Percentiles rank a stretch among this genome's conserved stretches.
Conservation (phyloP, 1,139 yeast species). For the Arxiozyma heterogenica region DNA sequence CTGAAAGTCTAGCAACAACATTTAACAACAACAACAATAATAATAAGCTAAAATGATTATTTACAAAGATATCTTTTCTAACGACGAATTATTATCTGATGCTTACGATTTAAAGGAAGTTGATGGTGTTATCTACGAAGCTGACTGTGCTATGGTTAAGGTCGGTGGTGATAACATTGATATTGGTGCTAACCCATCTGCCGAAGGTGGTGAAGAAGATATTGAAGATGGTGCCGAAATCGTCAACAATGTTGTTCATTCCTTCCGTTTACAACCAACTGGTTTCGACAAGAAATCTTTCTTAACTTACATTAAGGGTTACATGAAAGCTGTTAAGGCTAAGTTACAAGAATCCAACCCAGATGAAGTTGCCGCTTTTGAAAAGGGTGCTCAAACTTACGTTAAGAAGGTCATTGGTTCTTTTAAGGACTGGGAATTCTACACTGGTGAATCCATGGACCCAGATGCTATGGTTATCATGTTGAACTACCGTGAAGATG, state of each 20-base stretch:
- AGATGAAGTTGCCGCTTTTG: slow-evolving; percentile 75
- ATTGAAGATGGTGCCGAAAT: slow-evolving; percentile 77
- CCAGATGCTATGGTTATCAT: slow-evolving; percentile 97
- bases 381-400: slow-evolving; percentile 93
- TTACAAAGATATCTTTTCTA: slow-evolving; percentile 71
- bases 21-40: not conserved
- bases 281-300: slow-evolving; percentile 95
- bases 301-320: slow-evolving; percentile 91
- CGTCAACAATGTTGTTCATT: slow-evolving; percentile 96
- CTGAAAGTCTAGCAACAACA: not conserved
- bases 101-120: slow-evolving; percentile 86
- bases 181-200: slow-evolving; percentile 99
- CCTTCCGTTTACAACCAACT: slow-evolving; percentile 95
- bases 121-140: slow-evolving; percentile 90
- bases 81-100: slow-evolving; percentile 95
- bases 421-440: slow-evolving; percentile 98
- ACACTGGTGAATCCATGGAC: slow-evolving; percentile 99
- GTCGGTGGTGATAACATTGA: slow-evolving; percentile 87
- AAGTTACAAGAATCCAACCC: slow-evolving; percentile 82
- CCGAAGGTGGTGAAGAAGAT: slow-evolving; percentile 84
- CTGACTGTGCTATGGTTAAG: slow-evolving; percentile 86
- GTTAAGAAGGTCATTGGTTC: slow-evolving; percentile 91
- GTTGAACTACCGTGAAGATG: slow-evolving; percentile 99
- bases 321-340: slow-evolving; percentile 94
- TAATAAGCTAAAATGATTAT: slow-evolving; percentile 26